phyloP scores from a whole-genome alignment of 495 filamentous ascomycete genomes.

The Astrocystis sublimbata region DNA sequence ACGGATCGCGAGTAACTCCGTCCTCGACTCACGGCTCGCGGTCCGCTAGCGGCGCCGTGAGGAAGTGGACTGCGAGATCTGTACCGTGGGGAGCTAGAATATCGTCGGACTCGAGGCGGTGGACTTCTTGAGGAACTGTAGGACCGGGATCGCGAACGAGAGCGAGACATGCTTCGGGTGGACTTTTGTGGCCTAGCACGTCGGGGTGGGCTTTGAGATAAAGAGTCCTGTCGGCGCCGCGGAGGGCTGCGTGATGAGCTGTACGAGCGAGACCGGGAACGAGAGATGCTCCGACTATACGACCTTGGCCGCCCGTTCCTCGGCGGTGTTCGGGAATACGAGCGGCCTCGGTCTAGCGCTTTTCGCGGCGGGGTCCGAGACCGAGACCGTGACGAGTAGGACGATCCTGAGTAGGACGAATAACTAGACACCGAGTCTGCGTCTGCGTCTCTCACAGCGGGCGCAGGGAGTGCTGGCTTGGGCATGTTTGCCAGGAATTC shows the following conservation, averaged over 20 bases:
- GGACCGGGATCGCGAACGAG: constrained; percentile 19
- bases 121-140: constrained; percentile 22
- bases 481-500: constrained; percentile 84
- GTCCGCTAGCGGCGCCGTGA: constrained; percentile 20
- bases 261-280: constrained; percentile 38
- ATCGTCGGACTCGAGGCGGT: constrained; percentile 17
- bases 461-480: constrained; percentile 68
- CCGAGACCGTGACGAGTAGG: constrained; percentile 52
- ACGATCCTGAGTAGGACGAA: constrained; percentile 62
- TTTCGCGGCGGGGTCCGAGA: constrained; percentile 38
- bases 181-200: background rate
- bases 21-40: constrained; percentile 24
- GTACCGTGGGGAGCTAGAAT: constrained; percentile 15
- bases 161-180: constrained; percentile 23
- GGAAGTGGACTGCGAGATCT: constrained; percentile 20
- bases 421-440: constrained; percentile 67
- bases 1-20: constrained; percentile 22
- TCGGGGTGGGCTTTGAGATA: constrained; percentile 14
- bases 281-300: constrained; percentile 43
- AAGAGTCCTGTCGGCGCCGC: constrained; percentile 15
- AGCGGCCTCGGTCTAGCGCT: constrained; percentile 34
- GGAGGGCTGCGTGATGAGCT: constrained; percentile 22
- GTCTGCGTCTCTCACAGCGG: constrained; percentile 58
- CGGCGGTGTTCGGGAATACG: constrained; percentile 44
- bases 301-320: constrained; percentile 37